Base-by-base conservation (phyloP, 2,329 filamentous ascomycete species). In the Endocalyx cinctus region DNA sequence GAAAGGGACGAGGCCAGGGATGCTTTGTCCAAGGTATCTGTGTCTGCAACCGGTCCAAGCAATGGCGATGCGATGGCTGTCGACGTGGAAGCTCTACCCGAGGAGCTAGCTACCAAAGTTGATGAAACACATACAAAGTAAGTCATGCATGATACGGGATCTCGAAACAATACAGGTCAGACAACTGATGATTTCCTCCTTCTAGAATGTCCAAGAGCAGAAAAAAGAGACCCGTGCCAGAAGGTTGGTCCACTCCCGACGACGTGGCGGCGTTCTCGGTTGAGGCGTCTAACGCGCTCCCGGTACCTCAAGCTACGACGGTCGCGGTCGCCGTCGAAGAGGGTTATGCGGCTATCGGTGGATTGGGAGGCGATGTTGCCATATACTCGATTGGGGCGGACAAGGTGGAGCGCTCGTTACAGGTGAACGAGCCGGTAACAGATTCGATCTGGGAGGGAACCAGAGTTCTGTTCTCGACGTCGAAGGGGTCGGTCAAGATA, bases 1-100 rank as follows among this genome's bases (percentile, higher is more conserved):
- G 92, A 98, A 69, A 72, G 92, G 43, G 89, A 98, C 52, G 89
- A 97, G 60, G 89, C 92, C 28, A 76, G 90, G 45, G 84, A 92
- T 62, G 87, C 92, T 11, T 67, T 98, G 32, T 87, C 87, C 22
- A 87, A 86, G 57, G 76, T 97, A 11, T 86, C 85, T 2, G 79
- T 96, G 27, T 79, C 79, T 17, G 70, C 71, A 17, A 66, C 65
- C 28, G 64, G 64, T 35, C 63, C 64, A 4, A 64, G 62, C 10
- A 74, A 77, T 48, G 85, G 82, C 17, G 92, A 97, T 58, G 82
- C 83, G 13, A 98, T 98, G 92, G 86, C 92, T 46, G 81, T 98
- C 13, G 92, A 98, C 57, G 79, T 74, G 34, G 79, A 88, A 49
- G 78, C 76, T 16, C 68, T 98, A 19, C 80, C 89, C 3, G 80